A percentile compares a stretch with the other conserved stretches of the same genome.
These are phyloP conservation scores for Colletotrichum musae DNA, from an alignment of 2,329 filamentous ascomycete species.

Conservation along the genomic window DNA sequence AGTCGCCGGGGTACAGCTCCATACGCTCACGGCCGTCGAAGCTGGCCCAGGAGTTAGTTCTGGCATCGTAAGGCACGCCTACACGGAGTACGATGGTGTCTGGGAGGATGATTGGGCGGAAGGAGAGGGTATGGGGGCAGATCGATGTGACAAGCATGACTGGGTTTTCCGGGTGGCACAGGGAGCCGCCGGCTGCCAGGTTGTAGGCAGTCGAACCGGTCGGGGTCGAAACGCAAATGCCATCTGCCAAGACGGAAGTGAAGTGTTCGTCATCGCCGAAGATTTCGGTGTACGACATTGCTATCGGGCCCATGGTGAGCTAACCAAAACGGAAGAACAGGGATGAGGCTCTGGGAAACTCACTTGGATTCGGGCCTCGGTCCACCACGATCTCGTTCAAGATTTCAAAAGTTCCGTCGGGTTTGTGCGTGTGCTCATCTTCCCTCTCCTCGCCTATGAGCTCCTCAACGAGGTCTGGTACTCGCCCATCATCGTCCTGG, in stretches of 20 bases:
- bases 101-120: slow-evolving; percentile 95
- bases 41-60: slow-evolving; percentile 94
- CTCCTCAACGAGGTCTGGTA: slow-evolving; percentile 87
- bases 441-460: slow-evolving; percentile 88
- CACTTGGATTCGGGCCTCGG: slow-evolving; percentile 91
- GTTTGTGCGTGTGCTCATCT: slow-evolving; percentile 86
- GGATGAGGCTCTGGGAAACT: slow-evolving; percentile 51
- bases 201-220: slow-evolving; percentile 92
- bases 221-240: slow-evolving; percentile 92
- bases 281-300: slow-evolving; percentile 92
- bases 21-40: slow-evolving; percentile 94
- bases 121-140: slow-evolving; percentile 94
- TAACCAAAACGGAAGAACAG: slow-evolving; percentile 6
- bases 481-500: slow-evolving; percentile 55
- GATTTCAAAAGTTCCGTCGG: slow-evolving; percentile 89
- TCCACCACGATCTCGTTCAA: slow-evolving; percentile 98
- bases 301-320: slow-evolving; percentile 56
- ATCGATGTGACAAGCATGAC: slow-evolving; percentile 96
- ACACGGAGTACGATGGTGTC: slow-evolving; percentile 95
- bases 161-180: slow-evolving; percentile 96
- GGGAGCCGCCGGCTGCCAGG: slow-evolving; percentile 92
- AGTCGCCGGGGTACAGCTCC: slow-evolving; percentile 84
- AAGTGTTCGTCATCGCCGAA: slow-evolving; percentile 97
- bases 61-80: slow-evolving; percentile 93
- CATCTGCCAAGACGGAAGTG: slow-evolving; percentile 93